Evolutionary conservation across 495 filamentous ascomycete species (phyloP).

Genomic region (Hamigera avellanea): DNA sequence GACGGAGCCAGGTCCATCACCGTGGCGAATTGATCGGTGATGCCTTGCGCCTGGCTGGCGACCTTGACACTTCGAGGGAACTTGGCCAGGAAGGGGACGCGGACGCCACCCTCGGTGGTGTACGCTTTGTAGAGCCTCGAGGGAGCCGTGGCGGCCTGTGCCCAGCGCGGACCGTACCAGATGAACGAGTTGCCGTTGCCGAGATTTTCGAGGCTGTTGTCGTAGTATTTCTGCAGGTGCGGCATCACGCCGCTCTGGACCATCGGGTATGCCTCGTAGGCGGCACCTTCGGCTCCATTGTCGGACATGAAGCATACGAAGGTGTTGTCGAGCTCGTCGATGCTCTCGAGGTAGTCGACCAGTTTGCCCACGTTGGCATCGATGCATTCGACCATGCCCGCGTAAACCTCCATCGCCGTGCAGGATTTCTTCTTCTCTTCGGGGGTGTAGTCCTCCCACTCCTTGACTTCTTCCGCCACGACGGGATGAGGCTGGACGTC

Average conservation of each 20-base stretch:
- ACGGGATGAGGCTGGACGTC: conserved; percentile 43
- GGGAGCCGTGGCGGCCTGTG: conserved; percentile 51
- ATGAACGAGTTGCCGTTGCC: conserved; percentile 50
- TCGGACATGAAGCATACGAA: conserved; percentile 54
- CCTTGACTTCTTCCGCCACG: conserved; percentile 39
- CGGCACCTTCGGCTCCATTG: conserved; percentile 53
- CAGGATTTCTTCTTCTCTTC: conserved; percentile 41
- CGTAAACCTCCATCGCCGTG: conserved; percentile 50
- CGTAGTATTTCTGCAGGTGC: conserved; percentile 48
- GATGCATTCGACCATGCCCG: conserved; percentile 53
- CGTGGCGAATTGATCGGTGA: conserved; percentile 47
- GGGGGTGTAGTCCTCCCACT: conserved; percentile 38
- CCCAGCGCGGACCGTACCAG: conserved; percentile 57
- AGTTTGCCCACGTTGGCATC: conserved; percentile 50
- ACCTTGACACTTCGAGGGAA: conserved; percentile 25
- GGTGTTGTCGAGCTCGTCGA: conserved; percentile 51
- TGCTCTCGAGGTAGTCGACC: conserved; percentile 40
- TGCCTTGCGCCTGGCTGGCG: conserved; percentile 15
- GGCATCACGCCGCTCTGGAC: conserved; percentile 39
- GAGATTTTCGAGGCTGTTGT: conserved; percentile 51
- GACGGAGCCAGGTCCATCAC: conserved; percentile 55
- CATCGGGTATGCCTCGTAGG: conserved; percentile 48
- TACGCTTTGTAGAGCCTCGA: conserved; percentile 50
- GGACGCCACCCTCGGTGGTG: conserved; percentile 51
- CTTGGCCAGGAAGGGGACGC: conserved; percentile 45